Base-by-base conservation (phyloP, 2,329 filamentous ascomycete genomes). In the Cytospora leucostoma region DNA sequence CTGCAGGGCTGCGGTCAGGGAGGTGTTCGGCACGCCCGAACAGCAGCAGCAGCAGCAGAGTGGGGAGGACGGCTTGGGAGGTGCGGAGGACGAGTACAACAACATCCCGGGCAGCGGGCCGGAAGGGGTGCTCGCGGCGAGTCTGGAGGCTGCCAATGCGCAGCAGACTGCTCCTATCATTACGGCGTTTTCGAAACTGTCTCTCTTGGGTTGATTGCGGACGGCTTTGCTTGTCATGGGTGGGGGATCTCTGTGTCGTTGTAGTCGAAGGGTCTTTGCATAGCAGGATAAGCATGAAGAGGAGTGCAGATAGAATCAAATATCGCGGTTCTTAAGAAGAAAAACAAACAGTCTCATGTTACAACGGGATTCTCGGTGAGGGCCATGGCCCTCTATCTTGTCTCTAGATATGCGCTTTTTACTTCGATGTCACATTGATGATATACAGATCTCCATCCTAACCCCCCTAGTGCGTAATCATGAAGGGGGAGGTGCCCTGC, bases 1-100 rank as follows among this genome's bases (percentile, higher is more conserved):
- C 66, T 96, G 92, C 73, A 77, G 77, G 67, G 80, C 78, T 8
- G 89, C 89, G 51, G 80, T 93, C 17, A 79, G 76, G 11, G 90
- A 96, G 70, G 89, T 96, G 0, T 96, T 91, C 73, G 79, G 69
- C 0, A 59, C 63, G 2, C 51, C 68, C 11, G 63, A 65, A 60
- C 57, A 67, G 40, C 65, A 66, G 47, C 67, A 68, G 44, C 61
- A 32, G 63, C 59, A 61, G 40, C 61, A 67, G 61, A 66, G 51
- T 10, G 68, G 66, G n/a, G 68, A 63, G 19, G 69, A 71, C 11
- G 67, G 63, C 1, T 67, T 62, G 8, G 69, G 62, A 4, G 65
- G 65, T 15, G 60, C 63, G 19, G 68, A 66, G 35, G 70, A 63
- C 58, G 56, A 59, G 66, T 40, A 76, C 70, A 74, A 74, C 67